Evolutionary conservation across 2,329 filamentous ascomycete genomes (phyloP), one percentile per base, ranked within the genome.

Genomic region (Sporothrix curviconia): DNA sequence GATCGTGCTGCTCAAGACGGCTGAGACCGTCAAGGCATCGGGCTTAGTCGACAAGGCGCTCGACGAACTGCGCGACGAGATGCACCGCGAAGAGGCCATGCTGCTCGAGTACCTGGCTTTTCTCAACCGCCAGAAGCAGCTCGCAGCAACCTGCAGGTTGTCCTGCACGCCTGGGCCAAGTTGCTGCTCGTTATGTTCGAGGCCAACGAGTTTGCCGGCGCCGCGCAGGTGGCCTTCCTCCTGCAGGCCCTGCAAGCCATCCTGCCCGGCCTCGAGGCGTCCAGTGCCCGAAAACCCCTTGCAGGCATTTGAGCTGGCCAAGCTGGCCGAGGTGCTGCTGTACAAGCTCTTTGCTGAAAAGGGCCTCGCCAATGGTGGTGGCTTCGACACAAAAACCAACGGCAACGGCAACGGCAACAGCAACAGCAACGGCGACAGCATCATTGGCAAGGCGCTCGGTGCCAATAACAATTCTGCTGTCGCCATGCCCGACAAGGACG

Each of bases 191-290:
- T 96, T 22, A 88, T 95, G 73, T 79, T 96, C 19, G 87, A 91
- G 64, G 85, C 83, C 57, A 90, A 90, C 63, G 87, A 94, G 55
- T 87, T 95, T 68, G 87, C 89, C 59, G 81, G 83, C 55, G 82
- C 82, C 1, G 82, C 81, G 30, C 86, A 86, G 66, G 85, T 85
- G 5, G 83, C 87, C 0, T 92, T 96, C 68, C 85, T 95, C 56
- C 74, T 97, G 11, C 90, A 95, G 68, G 86, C 89, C 0, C 77
- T 99, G 5, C 92, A 97, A 67, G 82, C 92, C 14, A 88, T 95
- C 50, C 78, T 96, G 7, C 92, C 94, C 0, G 95, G 90, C 62
- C 80, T 99, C 12, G 92, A 97, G 68, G 80, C 80, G 17, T 87
- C 88, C 51, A 84, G 90, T 57, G 78, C 82, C n/a, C 5, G 83